Base-by-base conservation (phyloP, 2,329 filamentous ascomycete genomes). In the Fusarium sororula region DNA sequence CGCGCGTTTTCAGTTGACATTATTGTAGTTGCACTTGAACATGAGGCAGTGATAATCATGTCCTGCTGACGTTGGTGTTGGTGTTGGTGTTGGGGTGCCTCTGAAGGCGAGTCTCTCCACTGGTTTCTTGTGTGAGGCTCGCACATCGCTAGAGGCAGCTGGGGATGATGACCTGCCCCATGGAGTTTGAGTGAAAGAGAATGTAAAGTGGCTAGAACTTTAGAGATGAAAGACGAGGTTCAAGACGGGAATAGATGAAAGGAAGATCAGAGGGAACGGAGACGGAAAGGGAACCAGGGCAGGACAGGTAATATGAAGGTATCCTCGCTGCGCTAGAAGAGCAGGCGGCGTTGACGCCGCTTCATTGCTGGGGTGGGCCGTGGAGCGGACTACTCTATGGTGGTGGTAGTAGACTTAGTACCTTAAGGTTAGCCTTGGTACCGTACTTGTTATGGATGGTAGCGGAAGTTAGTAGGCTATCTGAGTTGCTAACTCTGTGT, bases 251-350 rank as follows among this genome's bases (percentile, higher is more conserved):
- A 35, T 60, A 63, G 58, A 68, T 59, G 48, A 39, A 47, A 53
- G 45, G 47, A 53, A 63, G 64, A 54, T 48, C 57, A 62, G 50
- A 66, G 48, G 56, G 63, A 30, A 41, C 30, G 45, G 59, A 72
- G 35, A n/a, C 47, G 47, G 58, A 58, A 68, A 63, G 51, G 51
- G 56, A 54, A 68, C 68, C 67, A 77, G 55, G 55, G 41, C 30
- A 58, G 41, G 39, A 51, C 51, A 61, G 62, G 73, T 73, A 79
- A 75, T 79, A 79, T 79, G 77, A 79, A 75, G 77, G 74, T 68
- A 79, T 78, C 75, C 74, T 73, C 75, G 68, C 75, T 77, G 77
- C 75, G 76, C 75, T 79, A 75, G 72, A 68, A 58, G 69, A 77
- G 54, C 68, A 73, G 75, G 76, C 72, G 75, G 76, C 72, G 77